Percentiles rank a stretch among this genome's conserved stretches.
These are phyloP conservation scores for Triangularia verruculosa DNA, from an alignment of 2,329 filamentous ascomycete genomes.

Conservation along the genomic window DNA sequence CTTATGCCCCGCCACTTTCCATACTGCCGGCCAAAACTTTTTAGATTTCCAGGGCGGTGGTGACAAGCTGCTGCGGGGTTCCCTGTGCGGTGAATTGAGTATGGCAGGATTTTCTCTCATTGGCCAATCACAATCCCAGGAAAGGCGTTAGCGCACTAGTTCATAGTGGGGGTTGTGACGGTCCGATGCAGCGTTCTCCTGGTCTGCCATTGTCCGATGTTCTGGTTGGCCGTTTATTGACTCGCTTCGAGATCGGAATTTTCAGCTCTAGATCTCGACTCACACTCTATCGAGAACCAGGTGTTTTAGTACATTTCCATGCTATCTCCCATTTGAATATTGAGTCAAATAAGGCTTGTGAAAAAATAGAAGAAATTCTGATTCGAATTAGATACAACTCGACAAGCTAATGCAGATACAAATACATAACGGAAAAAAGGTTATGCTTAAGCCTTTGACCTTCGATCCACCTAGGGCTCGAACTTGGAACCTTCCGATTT, in stretches of 20 bases:
- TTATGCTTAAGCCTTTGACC: neutral
- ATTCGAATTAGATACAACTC: neutral
- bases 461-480: slow-evolving; percentile 23
- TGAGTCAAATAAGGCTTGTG: neutral
- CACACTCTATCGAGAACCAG: slow-evolving; percentile 1
- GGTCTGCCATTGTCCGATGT: neutral
- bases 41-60: slow-evolving; percentile 3
- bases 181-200: slow-evolving; percentile 4
- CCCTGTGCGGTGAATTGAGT: slow-evolving; percentile 12
- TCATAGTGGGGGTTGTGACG: slow-evolving; percentile 15
- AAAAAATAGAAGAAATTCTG: neutral
- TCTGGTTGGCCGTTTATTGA: slow-evolving; percentile 9
- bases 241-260: slow-evolving; percentile 19
- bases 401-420: slow-evolving; percentile 14
- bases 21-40: slow-evolving; percentile 10
- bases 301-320: neutral
- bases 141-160: neutral
- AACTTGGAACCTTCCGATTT: slow-evolving; percentile 25
- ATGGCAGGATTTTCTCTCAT: slow-evolving; percentile 16
- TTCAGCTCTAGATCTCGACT: slow-evolving; percentile 15
- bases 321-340: neutral
- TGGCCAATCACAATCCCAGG: slow-evolving; percentile 22
- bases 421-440: slow-evolving; percentile 21
- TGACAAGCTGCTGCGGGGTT: slow-evolving; percentile 10
- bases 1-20: slow-evolving; percentile 9